Evolutionary conservation across 2,329 filamentous ascomycete genomes (phyloP).

Genomic region (Lithohypha guttulata): DNA sequence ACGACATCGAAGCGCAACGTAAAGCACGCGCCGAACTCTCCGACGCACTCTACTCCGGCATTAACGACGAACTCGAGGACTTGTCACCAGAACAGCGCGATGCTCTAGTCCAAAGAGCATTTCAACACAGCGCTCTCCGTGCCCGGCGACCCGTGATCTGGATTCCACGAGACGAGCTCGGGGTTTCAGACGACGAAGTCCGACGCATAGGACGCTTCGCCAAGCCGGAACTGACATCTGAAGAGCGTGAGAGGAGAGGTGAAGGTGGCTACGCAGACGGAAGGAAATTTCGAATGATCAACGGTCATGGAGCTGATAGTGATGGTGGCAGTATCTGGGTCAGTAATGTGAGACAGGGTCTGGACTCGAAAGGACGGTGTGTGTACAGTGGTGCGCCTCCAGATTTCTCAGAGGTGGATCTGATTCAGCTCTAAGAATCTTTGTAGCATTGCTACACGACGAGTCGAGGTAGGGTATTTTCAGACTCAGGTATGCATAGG

Average conservation of each 20-base stretch:
- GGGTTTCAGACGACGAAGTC: slow-evolving; percentile 86
- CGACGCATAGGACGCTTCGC: slow-evolving; percentile 64
- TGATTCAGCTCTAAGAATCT: slow-evolving; percentile 68
- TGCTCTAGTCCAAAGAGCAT: slow-evolving; percentile 71
- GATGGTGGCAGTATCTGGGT: slow-evolving; percentile 61
- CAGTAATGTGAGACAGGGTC: slow-evolving; percentile 79
- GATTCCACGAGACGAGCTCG: slow-evolving; percentile 84
- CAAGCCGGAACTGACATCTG: slow-evolving; percentile 29
- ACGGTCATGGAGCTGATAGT: background rate
- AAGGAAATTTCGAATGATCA: background rate
- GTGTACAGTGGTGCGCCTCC: slow-evolving; percentile 78
- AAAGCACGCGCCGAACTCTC: slow-evolving; percentile 49
- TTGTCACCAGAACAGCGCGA: slow-evolving; percentile 83
- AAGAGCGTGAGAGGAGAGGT: background rate
- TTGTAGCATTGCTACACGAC: no score
- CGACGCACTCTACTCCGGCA: slow-evolving; percentile 72
- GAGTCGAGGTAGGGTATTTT: no score
- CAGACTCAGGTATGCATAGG: no score
- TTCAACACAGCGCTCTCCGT: slow-evolving; percentile 79
- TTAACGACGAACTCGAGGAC: slow-evolving; percentile 90
- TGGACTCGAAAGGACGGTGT: slow-evolving; percentile 73
- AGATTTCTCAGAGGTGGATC: slow-evolving; percentile 77
- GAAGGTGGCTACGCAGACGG: background rate
- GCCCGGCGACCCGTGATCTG: slow-evolving; percentile 80
- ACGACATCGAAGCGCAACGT: slow-evolving; percentile 61